Base-by-base conservation (phyloP, 257 asterid species). In the Fraxinus americana region DNA sequence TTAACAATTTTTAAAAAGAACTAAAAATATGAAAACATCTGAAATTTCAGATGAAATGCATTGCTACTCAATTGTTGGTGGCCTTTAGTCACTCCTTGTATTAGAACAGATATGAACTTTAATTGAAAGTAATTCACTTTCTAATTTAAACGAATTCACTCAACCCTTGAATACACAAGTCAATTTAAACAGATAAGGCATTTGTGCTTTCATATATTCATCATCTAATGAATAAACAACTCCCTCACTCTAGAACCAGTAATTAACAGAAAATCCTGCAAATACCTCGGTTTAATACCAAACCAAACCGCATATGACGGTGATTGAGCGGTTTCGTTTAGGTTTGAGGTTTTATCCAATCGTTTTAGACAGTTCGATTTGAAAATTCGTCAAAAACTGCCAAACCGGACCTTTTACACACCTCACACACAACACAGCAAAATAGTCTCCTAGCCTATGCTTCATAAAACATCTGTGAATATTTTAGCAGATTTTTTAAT, bases 401-500 rank as follows among this genome's bases (percentile, higher is more conserved):
- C 57, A 48, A 14, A 48, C 19, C 5, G n/a, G 57, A 48, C 17
- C 19, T 3, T 45, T 13, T 45, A 13, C 54, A 3, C 54, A 3
- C 54, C 5, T 2, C 3, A 45, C 21, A 16, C 50, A 16, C 50
- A 41, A 72, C 61, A 73, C 70, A 73, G 21, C 12, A 36, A 68
- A 57, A 50, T 61, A 23, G 2, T 45, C 70, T 59, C 73, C 71
- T 30, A 45, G 2, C 57, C 77, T 30, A 41, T 52, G 17, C 45
- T 73, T 67, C 78, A 72, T 19, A 67, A 48, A 79, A 17, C 78
- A 17, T 70, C 63, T 27, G 79, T 66, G 11, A 27, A 59, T 13
- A 48, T 45, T 45, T 45, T 45, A 45, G 19, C 17, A 2, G 6
- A 29, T 29, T 29, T 29, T 29, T 29, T n/a, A n/a, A 25, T 25